Base-by-base conservation (phyloP, 2,329 filamentous ascomycete species). In the Bipolaris cookei region DNA sequence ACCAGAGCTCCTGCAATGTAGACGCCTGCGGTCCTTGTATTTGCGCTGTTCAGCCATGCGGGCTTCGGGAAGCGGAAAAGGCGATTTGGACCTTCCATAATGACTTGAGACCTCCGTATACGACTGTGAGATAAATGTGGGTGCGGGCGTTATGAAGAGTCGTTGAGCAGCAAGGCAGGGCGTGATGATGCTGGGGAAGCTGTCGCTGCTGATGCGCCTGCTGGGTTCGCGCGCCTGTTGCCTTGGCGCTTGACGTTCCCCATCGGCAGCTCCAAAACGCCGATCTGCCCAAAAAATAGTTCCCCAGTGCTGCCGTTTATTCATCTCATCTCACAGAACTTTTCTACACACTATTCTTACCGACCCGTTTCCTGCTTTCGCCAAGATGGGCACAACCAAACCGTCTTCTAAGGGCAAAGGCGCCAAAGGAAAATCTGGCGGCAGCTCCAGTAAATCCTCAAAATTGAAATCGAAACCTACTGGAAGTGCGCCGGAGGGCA, bases 51-150 rank as follows among this genome's bases (percentile, higher is more conserved):
- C 43, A 89, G 77, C 84, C 87, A 89, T 74, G 84, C 80, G 3
- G 87, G 87, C 77, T 86, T 86, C 42, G 85, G 82, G 74, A 88
- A 89, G 68, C 86, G 86, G 78, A 88, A 90, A 61, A 89, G 83
- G 56, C 85, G 81, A 72, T 84, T 79, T 65, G 79, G 51, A 4
- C 32, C 80, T 32, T 82, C 80, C 78, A 80, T 80, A 38, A 7
- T 66, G 56, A n/a, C 18, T 13, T 47, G 2, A 4, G 48, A 16
- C 48, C 14, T 51, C 14, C 35, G 54, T 49, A 35, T 44, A 57
- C 34, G 53, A 53, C 56, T 45, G 41, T 25, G 32, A 49, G 34
- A 23, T 13, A 32, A 2, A 43, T 39, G 43, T 46, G 10, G 28
- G 34, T 55, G 28, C 34, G n/a, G 20, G 39, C 39, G 48, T 42